Evolutionary conservation across 2,329 filamentous ascomycete genomes (phyloP), one percentile per base, ranked within the genome.

Genomic region (Thermochaetoides dissita): DNA sequence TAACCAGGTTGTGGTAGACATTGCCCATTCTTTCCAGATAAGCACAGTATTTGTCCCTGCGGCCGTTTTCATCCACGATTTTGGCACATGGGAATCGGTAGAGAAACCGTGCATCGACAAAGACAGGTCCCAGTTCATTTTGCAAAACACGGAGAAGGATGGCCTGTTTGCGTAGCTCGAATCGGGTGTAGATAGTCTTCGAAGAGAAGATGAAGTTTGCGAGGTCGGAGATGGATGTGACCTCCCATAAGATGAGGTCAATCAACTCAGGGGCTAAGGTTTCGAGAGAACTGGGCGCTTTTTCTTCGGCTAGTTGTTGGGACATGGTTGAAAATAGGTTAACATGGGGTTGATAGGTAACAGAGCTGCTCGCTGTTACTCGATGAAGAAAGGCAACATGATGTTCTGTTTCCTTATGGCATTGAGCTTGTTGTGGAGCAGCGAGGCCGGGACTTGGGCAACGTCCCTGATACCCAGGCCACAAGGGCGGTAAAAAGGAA

Each of bases 111-210:
- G 40, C 44, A 11, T 40, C 37, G 10, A 28, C 9, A 2, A 37
- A 30, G 2, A 34, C 38, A 3, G 45, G 39, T 8, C 41, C 45
- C 6, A 46, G 42, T 10, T 42, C 39, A 30, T 43, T 41, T 30
- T 41, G 36, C 7, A 46, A 29, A 7, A 39, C 33, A 17, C 30
- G 32, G 10, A 41, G 36, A 6, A 46, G 8, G 17, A 39, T 9
- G 11, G 34, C 8, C 7, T 10, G 6, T 28, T 38, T 39, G 12
- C 34, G 36, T 2, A 10, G 6, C 33, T 11, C 2, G 37, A 46
- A 46, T 12, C 11, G 36, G 3, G 12, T 10, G 29, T 46, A 44
- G 3, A 41, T 29, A 6, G 37, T 38, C 30, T 38, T 41, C 8
- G 36, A 33, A 7, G 42, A 41, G 30, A 10, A 6, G 11, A 42